Conservation (phyloP, 108 stramenopile species). For the Mayamaea pseudoterrestris region DNA sequence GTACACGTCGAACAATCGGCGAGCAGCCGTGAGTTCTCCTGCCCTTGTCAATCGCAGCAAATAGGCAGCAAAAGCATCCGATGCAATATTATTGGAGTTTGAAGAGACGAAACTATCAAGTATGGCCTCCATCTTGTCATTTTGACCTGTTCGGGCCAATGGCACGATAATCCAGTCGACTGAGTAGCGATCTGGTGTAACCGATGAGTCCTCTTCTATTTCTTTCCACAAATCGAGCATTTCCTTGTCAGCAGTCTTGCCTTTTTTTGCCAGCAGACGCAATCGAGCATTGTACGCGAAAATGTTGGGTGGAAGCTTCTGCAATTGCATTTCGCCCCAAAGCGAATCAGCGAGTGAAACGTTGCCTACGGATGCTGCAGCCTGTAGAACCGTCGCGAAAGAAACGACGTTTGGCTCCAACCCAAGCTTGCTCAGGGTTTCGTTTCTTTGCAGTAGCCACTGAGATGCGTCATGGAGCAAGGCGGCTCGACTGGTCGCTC, state of each 20-base stretch:
- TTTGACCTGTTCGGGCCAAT: conserved; percentile 24
- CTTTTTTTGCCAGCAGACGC: neutral
- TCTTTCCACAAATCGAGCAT: conserved; percentile 29
- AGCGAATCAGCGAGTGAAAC: conserved; percentile 20
- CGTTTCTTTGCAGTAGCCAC: conserved; percentile 11
- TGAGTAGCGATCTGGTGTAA: conserved; percentile 50
- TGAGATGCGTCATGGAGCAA: conserved; percentile 21
- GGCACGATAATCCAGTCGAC: conserved; percentile 51
- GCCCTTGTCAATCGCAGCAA: conserved; percentile 36
- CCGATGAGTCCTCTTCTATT: conserved; percentile 13
- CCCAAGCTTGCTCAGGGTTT: conserved; percentile 12
- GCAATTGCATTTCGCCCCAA: conserved; percentile 25
- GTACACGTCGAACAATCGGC: conserved; percentile 38
- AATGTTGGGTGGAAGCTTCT: conserved; percentile 22
- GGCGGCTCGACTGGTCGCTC: neutral
- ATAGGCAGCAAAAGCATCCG: conserved; percentile 52
- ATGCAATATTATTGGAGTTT: conserved; percentile 9
- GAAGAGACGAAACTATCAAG: conserved; percentile 19
- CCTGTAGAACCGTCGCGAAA: conserved; percentile 40
- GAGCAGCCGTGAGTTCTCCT: conserved; percentile 33
- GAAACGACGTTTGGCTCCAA: conserved; percentile 35
- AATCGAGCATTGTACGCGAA: conserved; percentile 61
- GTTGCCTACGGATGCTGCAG: conserved; percentile 41
- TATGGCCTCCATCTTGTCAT: conserved; percentile 19
- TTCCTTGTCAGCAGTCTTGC: conserved; percentile 12